Evolutionary conservation across 2,329 filamentous ascomycete genomes (phyloP).

Genomic region (Ophiostoma triangulosporum): DNA sequence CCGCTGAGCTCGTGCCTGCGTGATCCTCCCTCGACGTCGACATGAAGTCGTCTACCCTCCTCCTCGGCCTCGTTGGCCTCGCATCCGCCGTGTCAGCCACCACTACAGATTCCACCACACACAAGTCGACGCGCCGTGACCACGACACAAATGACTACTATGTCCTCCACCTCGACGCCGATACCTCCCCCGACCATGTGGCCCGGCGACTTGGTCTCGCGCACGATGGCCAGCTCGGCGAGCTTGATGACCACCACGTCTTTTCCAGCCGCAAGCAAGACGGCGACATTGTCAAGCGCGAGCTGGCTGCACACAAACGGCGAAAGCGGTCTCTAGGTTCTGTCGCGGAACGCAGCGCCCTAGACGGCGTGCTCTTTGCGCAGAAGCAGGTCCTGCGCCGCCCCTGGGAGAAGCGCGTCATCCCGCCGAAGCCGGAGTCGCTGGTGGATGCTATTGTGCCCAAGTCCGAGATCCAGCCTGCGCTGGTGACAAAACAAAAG

Average conservation of each 20-base stretch:
- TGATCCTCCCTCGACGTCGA: conserved; percentile 2
- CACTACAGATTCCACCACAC: conserved; percentile 11
- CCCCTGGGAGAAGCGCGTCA: conserved; percentile 39
- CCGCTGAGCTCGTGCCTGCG: conserved; percentile 5
- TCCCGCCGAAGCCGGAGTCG: conserved; percentile 20
- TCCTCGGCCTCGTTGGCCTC: conserved; percentile 41
- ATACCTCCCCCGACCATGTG: conserved; percentile 52
- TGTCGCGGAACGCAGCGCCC: conserved; percentile 30
- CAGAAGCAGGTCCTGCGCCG: conserved; percentile 53
- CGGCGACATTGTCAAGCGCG: conserved; percentile 43
- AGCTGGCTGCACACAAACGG: conserved; percentile 39
- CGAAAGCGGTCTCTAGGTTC: conserved; percentile 42
- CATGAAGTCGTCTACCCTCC: conserved; percentile 38
- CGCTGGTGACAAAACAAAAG: conserved; percentile 43
- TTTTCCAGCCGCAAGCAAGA: conserved; percentile 59
- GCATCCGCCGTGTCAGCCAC: conserved; percentile 30
- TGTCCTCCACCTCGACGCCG: conserved; percentile 65
- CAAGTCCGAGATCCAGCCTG: conserved; percentile 18
- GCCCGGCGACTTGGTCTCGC: conserved; percentile 60
- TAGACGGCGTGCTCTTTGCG: conserved; percentile 64
- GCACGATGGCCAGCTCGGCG: conserved; percentile 69
- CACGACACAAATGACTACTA: conserved; percentile 84
- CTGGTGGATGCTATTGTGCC: background rate
- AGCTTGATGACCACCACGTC: conserved; percentile 69
- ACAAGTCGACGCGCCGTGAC: conserved; percentile 42